These are phyloP conservation scores for Aspergillus heteromorphus DNA, from an alignment of 495 filamentous ascomycete species.

Conservation along the genomic window DNA sequence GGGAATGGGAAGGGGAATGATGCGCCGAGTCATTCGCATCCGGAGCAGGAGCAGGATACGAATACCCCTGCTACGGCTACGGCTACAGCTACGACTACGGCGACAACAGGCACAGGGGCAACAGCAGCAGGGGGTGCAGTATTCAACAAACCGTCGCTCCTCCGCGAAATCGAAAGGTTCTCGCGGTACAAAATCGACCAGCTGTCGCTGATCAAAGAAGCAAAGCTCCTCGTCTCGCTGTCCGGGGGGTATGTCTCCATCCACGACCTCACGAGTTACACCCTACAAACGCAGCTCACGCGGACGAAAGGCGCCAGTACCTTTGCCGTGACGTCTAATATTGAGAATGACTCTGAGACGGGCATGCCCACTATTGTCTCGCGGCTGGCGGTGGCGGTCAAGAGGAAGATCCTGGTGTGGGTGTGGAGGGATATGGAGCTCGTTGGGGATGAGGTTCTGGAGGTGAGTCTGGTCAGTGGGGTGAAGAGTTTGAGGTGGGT, in stretches of 20 bases:
- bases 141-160: slow-evolving; percentile 76
- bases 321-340: slow-evolving; percentile 91
- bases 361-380: slow-evolving; percentile 88
- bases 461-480: slow-evolving; percentile 71
- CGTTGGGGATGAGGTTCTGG: slow-evolving; percentile 55
- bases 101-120: slow-evolving; percentile 23
- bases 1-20: slow-evolving; percentile 28
- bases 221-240: slow-evolving; percentile 81
- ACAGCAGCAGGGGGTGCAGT: no score
- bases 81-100: background rate
- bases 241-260: slow-evolving; percentile 82
- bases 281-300: slow-evolving; percentile 65
- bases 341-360: slow-evolving; percentile 80
- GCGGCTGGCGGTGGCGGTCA: slow-evolving; percentile 83
- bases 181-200: slow-evolving; percentile 83
- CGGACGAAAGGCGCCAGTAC: slow-evolving; percentile 82
- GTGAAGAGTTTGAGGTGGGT: slow-evolving; percentile 87
- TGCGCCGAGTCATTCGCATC: no score
- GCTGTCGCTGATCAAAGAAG: slow-evolving; percentile 91
- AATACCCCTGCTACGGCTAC: no score
- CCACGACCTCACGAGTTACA: slow-evolving; percentile 83
- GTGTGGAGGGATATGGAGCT: slow-evolving; percentile 94
- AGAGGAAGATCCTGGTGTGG: slow-evolving; percentile 85
- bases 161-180: slow-evolving; percentile 92
- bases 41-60: no score